These are phyloP conservation scores for Acanthamoeba comandoni DNA, from an alignment of 208 protist genomes.

Conservation along the genomic window DNA sequence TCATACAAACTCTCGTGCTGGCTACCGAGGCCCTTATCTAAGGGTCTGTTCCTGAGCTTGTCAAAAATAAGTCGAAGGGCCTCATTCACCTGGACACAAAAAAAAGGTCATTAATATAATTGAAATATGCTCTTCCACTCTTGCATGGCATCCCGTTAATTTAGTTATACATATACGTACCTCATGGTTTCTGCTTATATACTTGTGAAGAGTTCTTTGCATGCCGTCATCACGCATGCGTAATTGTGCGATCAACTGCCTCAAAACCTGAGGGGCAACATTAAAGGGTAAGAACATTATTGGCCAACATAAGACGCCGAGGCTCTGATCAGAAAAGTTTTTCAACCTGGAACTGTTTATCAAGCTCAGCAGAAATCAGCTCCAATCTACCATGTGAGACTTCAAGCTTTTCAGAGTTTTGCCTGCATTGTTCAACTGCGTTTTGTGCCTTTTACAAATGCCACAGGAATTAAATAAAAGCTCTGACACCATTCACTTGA, in stretches of 20 bases:
- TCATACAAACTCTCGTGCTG: conserved; percentile 20
- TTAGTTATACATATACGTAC: conserved; percentile 17
- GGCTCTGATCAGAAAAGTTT: neutral
- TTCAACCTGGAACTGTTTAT: conserved; percentile 39
- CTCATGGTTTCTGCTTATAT: conserved; percentile 31
- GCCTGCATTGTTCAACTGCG: conserved; percentile 18
- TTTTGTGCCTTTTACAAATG: conserved; percentile 52
- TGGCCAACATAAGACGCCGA: neutral
- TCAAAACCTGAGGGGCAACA: neutral
- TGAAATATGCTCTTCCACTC: too few species aligned
- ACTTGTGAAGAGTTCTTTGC: conserved; percentile 20
- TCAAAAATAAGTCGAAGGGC: conserved; percentile 21
- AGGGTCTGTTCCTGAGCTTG: neutral
- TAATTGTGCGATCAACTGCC: conserved; percentile 24
- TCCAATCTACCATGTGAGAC: neutral
- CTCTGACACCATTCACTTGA: too few species aligned
- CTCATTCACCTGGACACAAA: neutral
- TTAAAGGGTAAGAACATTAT: neutral
- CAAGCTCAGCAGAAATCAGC: neutral
- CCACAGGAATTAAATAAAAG: too few species aligned
- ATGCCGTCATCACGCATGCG: neutral
- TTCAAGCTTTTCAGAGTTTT: conserved; percentile 37
- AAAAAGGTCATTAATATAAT: neutral
- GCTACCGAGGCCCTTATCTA: conserved; percentile 1
- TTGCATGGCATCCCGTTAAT: too few species aligned